Evolutionary conservation across 768 basidiomycete species (phyloP), one percentile per base, ranked within the genome.

Genomic region (Russula compacta): DNA sequence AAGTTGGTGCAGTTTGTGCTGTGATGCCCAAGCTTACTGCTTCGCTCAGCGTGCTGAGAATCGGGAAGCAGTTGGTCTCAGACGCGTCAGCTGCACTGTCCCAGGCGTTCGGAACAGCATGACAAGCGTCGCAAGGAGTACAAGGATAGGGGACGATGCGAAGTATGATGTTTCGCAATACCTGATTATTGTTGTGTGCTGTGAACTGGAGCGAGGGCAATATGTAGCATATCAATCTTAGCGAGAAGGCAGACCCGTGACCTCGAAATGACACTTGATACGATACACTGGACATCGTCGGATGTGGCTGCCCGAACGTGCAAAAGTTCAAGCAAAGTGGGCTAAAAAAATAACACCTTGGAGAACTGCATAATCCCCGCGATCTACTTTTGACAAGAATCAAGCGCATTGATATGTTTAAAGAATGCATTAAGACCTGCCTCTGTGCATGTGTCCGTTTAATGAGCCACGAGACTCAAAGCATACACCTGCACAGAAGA

Each of bases 1-100:
- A 58, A 66, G 69, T 52, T 9, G 52, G 24, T 58, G 39, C 14
- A 14, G 33, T 63, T 48, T 52, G 54, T 54, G 52, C 19, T 56
- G 57, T 48, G 52, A 42, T 58, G 29, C 47, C 38, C 46, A 2
- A 35, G 39, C 56, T 56, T 63, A 71, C 61, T 54, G 17, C 57
- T 63, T 54, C 53, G 59, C 54, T 43, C 52, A 64, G 72, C 5
- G 68, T 63, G 38, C 59, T 72, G 32, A 67, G 65, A 52, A 67
- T 76, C n/a, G 75, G 75, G 21, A 72, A 68, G 35, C 71, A 74
- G 54, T 65, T 77, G 24, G 71, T 77, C 36, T 66, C 71, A 42
- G 74, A 77, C 59, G 75, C 76, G n/a, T 73, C 71, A 6, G 60
- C 47, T 12, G 74, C 73, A 7, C 61, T 76, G 67, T 66, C 59